A percentile compares a stretch with the other conserved stretches of the same genome.
Evolutionary conservation across 2,329 filamentous ascomycete species (phyloP).

Genomic region (Xylaria sp.): DNA sequence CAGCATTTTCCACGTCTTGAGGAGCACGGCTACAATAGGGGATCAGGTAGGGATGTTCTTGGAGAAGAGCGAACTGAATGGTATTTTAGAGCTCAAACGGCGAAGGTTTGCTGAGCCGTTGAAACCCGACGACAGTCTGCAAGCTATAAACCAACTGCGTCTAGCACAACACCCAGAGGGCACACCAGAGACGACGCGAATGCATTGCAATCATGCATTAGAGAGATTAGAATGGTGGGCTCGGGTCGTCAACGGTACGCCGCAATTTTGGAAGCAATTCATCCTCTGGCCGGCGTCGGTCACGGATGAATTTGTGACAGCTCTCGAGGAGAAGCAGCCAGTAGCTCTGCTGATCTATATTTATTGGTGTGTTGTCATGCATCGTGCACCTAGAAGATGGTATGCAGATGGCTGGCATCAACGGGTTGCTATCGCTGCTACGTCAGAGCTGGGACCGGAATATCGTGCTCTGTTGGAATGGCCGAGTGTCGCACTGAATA

Average conservation of each 20-base stretch:
- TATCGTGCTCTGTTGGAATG: slow-evolving; percentile 31
- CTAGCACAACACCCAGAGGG: slow-evolving; percentile 11
- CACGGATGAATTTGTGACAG: slow-evolving; percentile 38
- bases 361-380: slow-evolving; percentile 46
- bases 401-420: slow-evolving; percentile 43
- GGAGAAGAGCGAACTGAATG: slow-evolving; percentile 31
- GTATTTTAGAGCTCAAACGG: slow-evolving; percentile 18
- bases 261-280: slow-evolving; percentile 42
- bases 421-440: slow-evolving; percentile 37
- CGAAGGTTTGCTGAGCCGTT: neutral
- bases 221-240: slow-evolving; percentile 40
- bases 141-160: slow-evolving; percentile 20
- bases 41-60: slow-evolving; percentile 36
- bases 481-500: slow-evolving; percentile 12
- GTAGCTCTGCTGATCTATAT: slow-evolving; percentile 41
- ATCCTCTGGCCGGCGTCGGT: slow-evolving; percentile 42
- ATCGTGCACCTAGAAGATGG: slow-evolving; percentile 42
- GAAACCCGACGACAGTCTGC: neutral
- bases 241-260: slow-evolving; percentile 29
- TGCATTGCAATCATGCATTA: slow-evolving; percentile 36
- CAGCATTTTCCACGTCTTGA: slow-evolving; percentile 40
- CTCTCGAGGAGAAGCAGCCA: slow-evolving; percentile 37
- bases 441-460: slow-evolving; percentile 32
- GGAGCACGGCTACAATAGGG: slow-evolving; percentile 37
- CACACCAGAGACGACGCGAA: slow-evolving; percentile 26